A percentile compares a stretch with the other conserved stretches of the same genome.
Conservation (phyloP, 2,329 filamentous ascomycete species). For the Remersonia thermophila region DNA sequence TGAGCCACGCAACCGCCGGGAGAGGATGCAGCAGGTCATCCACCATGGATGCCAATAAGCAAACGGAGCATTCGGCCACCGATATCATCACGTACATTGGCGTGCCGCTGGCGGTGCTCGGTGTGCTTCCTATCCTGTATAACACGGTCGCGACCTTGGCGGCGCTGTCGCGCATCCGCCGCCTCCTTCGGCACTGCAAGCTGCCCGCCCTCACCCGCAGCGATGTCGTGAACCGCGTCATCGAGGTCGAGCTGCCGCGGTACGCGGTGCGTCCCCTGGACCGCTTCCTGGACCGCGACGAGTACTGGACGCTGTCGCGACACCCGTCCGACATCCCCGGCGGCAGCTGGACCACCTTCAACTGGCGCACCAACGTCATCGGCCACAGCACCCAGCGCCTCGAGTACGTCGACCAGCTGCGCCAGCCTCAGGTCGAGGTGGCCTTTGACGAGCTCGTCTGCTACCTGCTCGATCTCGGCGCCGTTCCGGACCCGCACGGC, state of each 20-base stretch:
- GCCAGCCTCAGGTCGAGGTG: slow-evolving; percentile 40
- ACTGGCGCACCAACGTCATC: slow-evolving; percentile 52
- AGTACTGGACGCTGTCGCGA: slow-evolving; percentile 46
- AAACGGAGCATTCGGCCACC: slow-evolving; percentile 8
- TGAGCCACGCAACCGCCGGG: no score
- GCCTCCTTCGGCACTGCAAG: slow-evolving; percentile 43
- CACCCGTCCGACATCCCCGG: slow-evolving; percentile 43
- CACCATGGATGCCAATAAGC: no score
- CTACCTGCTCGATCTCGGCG: slow-evolving; percentile 52
- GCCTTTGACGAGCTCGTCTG: slow-evolving; percentile 47
- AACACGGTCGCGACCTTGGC: slow-evolving; percentile 49
- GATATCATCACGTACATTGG: slow-evolving; percentile 26
- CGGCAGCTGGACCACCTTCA: slow-evolving; percentile 52
- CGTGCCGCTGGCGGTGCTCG: slow-evolving; percentile 24
- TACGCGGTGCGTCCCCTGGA: slow-evolving; percentile 51
- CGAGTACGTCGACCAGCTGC: slow-evolving; percentile 46
- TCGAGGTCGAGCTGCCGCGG: slow-evolving; percentile 53
- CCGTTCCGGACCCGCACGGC: slow-evolving; percentile 45
- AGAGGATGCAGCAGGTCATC: no score
- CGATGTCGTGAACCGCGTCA: slow-evolving; percentile 52
- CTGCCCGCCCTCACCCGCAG: slow-evolving; percentile 48
- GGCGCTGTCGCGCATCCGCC: slow-evolving; percentile 47
- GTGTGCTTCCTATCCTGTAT: slow-evolving; percentile 52
- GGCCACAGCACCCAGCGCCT: slow-evolving; percentile 50
- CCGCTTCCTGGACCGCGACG: slow-evolving; percentile 36